phyloP scores from a whole-genome alignment of 2,329 filamentous ascomycete species.

The Ascochyta pisi region DNA sequence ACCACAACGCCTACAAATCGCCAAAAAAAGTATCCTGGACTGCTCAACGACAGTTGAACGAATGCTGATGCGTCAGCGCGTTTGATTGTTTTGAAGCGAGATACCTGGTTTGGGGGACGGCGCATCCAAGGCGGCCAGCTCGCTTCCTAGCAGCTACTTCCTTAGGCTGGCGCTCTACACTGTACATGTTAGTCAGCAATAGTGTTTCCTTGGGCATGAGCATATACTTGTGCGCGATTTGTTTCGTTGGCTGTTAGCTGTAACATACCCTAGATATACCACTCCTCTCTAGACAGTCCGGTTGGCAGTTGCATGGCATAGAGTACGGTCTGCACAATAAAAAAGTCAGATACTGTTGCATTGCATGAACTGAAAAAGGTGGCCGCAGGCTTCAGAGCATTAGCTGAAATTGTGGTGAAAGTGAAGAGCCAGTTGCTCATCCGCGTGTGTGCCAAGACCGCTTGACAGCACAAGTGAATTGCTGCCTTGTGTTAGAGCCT shows the following conservation, averaged over 20 bases:
- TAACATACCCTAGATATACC: slow-evolving; percentile 48
- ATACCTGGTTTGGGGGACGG: slow-evolving; percentile 21
- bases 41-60: too few relatives aligned
- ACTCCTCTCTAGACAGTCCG: slow-evolving; percentile 43
- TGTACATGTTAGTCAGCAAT: slow-evolving; percentile 10
- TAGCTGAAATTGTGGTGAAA: too few relatives aligned
- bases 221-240: slow-evolving; percentile 21
- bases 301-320: slow-evolving; percentile 1
- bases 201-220: slow-evolving; percentile 25
- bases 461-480: too few relatives aligned
- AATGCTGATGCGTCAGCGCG: too few relatives aligned
- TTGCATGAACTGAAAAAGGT: slow-evolving; percentile 5
- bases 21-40: too few relatives aligned
- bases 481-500: too few relatives aligned
- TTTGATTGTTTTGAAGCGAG: slow-evolving; percentile 20
- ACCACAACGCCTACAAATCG: too few relatives aligned
- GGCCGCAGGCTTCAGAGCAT: too few relatives aligned
- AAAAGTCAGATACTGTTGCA: too few relatives aligned
- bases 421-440: too few relatives aligned
- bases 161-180: not conserved
- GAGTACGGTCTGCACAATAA: not conserved
- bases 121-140: slow-evolving; percentile 13
- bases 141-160: slow-evolving; percentile 2
- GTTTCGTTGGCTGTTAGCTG: slow-evolving; percentile 22
- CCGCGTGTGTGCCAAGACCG: too few relatives aligned